A percentile compares a stretch with the other conserved stretches of the same genome.
These are phyloP conservation scores for Babjeviella inositovora DNA, from an alignment of 805 yeast species.

Conservation along the genomic window DNA sequence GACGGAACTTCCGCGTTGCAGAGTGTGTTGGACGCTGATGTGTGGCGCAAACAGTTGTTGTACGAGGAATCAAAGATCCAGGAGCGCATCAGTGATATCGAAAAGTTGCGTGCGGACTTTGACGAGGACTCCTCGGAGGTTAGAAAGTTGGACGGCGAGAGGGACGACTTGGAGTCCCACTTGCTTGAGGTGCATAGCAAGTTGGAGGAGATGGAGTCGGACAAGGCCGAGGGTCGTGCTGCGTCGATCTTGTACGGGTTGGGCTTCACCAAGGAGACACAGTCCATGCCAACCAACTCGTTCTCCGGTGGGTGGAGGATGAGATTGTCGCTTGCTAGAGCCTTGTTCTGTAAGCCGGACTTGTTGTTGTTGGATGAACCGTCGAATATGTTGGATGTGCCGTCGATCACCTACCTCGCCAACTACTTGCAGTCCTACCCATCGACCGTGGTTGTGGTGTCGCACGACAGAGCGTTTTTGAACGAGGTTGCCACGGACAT, in stretches of 20 bases:
- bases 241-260: slow-evolving; percentile 86
- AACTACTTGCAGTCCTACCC: slow-evolving; percentile 82
- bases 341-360: slow-evolving; percentile 94
- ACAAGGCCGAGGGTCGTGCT: slow-evolving; percentile 94
- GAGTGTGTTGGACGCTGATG: slow-evolving; percentile 97
- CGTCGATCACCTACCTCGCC: slow-evolving; percentile 88
- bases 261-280: slow-evolving; percentile 86
- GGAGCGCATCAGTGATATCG: slow-evolving; percentile 65
- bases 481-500: slow-evolving; percentile 98
- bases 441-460: slow-evolving; percentile 85
- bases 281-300: slow-evolving; percentile 66
- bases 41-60: slow-evolving; percentile 87
- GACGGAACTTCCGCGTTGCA: slow-evolving; percentile 85
- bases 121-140: slow-evolving; percentile 64
- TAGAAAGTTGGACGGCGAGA: slow-evolving; percentile 74
- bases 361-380: slow-evolving; percentile 92
- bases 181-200: slow-evolving; percentile 71
- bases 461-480: slow-evolving; percentile 94
- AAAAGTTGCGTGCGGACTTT: slow-evolving; percentile 48
- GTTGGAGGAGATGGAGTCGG: slow-evolving; percentile 86
- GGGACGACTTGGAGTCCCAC: slow-evolving; percentile 70
- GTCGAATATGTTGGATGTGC: slow-evolving; percentile 99
- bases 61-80: slow-evolving; percentile 61
- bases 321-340: slow-evolving; percentile 97
- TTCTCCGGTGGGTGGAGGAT: slow-evolving; percentile 99